These are phyloP conservation scores for Coemansia sp. DNA, from an alignment of 192 early-diverging fungal species.

Conservation along the genomic window DNA sequence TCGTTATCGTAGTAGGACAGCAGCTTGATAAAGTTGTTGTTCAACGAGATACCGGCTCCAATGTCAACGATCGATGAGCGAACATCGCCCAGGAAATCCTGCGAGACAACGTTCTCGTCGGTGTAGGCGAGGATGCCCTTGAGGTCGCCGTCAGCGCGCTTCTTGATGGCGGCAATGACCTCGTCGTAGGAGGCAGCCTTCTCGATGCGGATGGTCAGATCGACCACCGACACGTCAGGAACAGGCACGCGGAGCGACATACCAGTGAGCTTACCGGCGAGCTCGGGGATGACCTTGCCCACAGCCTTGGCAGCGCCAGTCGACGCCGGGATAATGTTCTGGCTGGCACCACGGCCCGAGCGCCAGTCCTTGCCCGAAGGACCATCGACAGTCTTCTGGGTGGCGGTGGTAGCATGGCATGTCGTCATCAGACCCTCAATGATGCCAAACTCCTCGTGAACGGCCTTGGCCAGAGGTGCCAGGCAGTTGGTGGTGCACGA, in stretches of 20 bases:
- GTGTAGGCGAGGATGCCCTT: conserved; percentile 94
- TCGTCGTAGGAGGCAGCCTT: conserved; percentile 90
- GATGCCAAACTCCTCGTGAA: conserved; percentile 95
- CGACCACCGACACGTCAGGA: conserved; percentile 95
- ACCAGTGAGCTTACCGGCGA: conserved; percentile 96
- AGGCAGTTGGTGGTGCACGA: conserved; percentile 99
- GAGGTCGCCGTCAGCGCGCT: conserved; percentile 72
- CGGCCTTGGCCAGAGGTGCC: conserved; percentile 95
- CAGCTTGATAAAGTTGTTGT: conserved; percentile 95
- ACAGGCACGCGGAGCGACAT: conserved; percentile 98
- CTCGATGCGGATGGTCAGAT: conserved; percentile 88
- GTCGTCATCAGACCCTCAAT: conserved; percentile 98
- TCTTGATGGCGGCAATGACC: conserved; percentile 87
- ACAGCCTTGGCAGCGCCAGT: conserved; percentile 99
- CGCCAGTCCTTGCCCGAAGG: conserved; percentile 98
- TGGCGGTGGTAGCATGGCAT: conserved; percentile 96
- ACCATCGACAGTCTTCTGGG: conserved; percentile 99
- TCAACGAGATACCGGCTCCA: conserved; percentile 92
- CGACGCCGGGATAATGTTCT: conserved; percentile 98
- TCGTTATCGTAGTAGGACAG: conserved; percentile 93
- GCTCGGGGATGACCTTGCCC: conserved; percentile 91
- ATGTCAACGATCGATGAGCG: conserved; percentile 95
- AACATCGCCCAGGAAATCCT: conserved; percentile 90
- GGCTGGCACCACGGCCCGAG: conserved; percentile 91
- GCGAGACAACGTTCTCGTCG: conserved; percentile 92